Conservation (phyloP, 495 filamentous ascomycete species). For the Hypoxylon intermedium region DNA sequence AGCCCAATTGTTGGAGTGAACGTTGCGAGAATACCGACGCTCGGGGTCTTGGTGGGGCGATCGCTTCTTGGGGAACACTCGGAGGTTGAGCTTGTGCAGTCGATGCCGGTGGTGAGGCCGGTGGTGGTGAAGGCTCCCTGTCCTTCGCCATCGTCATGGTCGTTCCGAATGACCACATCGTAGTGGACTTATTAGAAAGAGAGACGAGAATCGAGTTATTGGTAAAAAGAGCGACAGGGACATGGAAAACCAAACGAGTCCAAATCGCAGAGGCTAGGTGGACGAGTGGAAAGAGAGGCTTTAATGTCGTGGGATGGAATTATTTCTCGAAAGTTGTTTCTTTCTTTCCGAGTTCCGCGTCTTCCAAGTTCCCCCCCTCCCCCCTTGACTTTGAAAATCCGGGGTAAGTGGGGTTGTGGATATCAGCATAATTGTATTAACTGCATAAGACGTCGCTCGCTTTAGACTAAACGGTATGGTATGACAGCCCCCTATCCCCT, state of each 20-base stretch:
- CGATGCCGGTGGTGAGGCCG: constrained; percentile 10
- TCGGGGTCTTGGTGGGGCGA: constrained; percentile 12
- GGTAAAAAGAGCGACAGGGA: constrained; percentile 1
- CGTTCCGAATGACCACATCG: constrained; percentile 46
- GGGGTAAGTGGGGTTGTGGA: constrained; percentile 22
- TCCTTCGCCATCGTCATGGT: constrained; percentile 46
- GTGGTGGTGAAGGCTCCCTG: constrained; percentile 29
- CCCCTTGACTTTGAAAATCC: constrained; percentile 26
- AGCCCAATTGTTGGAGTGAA: constrained; percentile 58
- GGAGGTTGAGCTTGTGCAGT: not conserved
- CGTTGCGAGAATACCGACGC: constrained; percentile 44
- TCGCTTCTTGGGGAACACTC: too few relatives aligned
- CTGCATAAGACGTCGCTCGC: not conserved
- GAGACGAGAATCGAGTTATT: not conserved
- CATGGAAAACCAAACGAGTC: not conserved
- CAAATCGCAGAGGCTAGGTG: not conserved
- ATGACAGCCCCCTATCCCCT: too few relatives aligned
- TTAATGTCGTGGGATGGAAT: constrained; percentile 15
- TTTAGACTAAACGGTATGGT: too few relatives aligned
- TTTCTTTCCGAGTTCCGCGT: not conserved
- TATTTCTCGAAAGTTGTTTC: not conserved
- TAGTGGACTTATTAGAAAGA: constrained; percentile 6
- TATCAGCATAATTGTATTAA: not conserved
- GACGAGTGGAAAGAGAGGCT: not conserved
- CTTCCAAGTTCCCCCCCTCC: constrained; percentile 6